Percentiles rank a stretch among this genome's conserved stretches.
These are phyloP conservation scores for Conticribra weissflogii DNA, from an alignment of 108 stramenopile species.

Conservation along the genomic window DNA sequence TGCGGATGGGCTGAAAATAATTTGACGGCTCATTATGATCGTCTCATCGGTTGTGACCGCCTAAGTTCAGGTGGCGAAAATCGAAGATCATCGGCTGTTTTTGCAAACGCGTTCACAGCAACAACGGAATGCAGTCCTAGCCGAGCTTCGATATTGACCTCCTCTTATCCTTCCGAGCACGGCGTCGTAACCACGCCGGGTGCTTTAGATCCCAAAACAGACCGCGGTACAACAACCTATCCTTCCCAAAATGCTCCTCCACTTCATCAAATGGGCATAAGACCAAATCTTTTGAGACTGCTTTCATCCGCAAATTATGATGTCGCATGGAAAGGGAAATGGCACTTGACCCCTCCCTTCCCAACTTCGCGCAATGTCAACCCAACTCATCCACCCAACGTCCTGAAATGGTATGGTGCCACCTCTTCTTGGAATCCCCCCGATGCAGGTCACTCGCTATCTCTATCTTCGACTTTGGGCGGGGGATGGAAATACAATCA, in stretches of 20 bases:
- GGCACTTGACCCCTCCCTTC: slow-evolving; percentile 49
- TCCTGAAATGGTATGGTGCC: slow-evolving; percentile 38
- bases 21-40: slow-evolving; percentile 30
- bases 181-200: slow-evolving; percentile 36
- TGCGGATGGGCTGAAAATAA: slow-evolving; percentile 39
- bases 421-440: slow-evolving; percentile 57
- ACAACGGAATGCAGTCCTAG: slow-evolving; percentile 43
- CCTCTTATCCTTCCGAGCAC: slow-evolving; percentile 44
- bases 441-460: slow-evolving; percentile 67
- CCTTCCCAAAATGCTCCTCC: neutral
- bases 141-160: slow-evolving; percentile 40
- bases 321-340: slow-evolving; percentile 66
- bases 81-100: slow-evolving; percentile 43
- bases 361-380: neutral
- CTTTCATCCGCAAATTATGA: slow-evolving; percentile 42
- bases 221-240: slow-evolving; percentile 9
- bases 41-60: slow-evolving; percentile 44
- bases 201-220: slow-evolving; percentile 27
- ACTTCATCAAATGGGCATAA: neutral
- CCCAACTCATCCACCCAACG: slow-evolving; percentile 2
- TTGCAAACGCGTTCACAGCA: slow-evolving; percentile 37
- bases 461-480: slow-evolving; percentile 48
- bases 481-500: slow-evolving; percentile 58
- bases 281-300: slow-evolving; percentile 32
- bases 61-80: too few relatives aligned